Conservation (phyloP, 202 grass and related monocot species). For the Setaria viridis region DNA sequence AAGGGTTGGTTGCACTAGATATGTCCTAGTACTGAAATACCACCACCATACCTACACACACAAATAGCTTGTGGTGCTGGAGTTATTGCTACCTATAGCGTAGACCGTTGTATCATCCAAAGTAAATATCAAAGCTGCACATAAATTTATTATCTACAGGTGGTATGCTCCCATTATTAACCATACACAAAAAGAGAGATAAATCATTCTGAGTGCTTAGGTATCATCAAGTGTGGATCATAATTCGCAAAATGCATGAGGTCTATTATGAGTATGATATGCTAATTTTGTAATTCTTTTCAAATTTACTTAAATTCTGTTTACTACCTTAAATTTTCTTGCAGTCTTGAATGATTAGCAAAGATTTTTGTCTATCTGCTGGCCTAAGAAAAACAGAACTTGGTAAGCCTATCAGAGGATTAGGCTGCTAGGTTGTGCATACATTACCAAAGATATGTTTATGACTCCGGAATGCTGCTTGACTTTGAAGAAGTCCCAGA, state of each 20-base stretch:
- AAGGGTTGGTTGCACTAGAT: no score
- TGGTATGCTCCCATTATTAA: conserved; percentile 12
- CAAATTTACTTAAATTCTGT: background rate
- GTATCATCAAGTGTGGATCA: background rate
- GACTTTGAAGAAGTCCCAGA: background rate
- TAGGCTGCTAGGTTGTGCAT: conserved; percentile 33
- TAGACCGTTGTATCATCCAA: conserved; percentile 22
- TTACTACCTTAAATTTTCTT: background rate
- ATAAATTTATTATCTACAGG: background rate
- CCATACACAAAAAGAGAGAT: background rate
- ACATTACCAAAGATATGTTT: conserved; percentile 23
- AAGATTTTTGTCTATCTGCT: conserved; percentile 21
- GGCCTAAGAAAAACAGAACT: conserved; percentile 7
- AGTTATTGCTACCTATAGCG: conserved; percentile 21
- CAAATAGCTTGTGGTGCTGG: background rate
- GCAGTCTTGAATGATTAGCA: conserved; percentile 9
- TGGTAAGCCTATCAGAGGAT: background rate
- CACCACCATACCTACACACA: background rate
- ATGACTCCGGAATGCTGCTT: background rate
- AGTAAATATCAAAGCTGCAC: conserved; percentile 24
- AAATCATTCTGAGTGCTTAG: background rate
- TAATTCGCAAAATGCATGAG: conserved; percentile 7
- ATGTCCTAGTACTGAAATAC: background rate
- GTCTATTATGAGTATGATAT: conserved; percentile 29
- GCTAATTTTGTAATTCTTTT: conserved; percentile 6